Evolutionary conservation across 2,329 filamentous ascomycete species (phyloP).

Genomic region (Trichophyton rubrum): DNA sequence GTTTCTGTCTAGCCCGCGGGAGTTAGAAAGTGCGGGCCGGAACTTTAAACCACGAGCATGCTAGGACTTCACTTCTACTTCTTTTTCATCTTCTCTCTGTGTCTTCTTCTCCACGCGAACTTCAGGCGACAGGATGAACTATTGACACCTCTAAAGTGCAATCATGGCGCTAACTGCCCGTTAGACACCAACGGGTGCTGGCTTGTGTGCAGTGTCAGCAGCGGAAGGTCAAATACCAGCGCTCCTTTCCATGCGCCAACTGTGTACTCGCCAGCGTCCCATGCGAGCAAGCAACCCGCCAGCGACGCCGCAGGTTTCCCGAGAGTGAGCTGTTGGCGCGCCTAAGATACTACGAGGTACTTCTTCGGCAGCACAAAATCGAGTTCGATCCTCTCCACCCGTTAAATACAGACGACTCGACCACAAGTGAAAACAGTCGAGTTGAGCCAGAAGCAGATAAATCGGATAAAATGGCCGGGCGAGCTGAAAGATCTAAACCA

Average conservation of each 20-base stretch:
- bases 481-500: neutral
- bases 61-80: too few relatives aligned
- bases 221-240: conserved; percentile 63
- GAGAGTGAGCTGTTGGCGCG: neutral
- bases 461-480: neutral
- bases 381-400: neutral
- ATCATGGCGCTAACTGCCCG: neutral
- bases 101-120: neutral
- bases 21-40: neutral
- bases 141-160: too few relatives aligned
- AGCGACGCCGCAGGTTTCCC: conserved; percentile 4
- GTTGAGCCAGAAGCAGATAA: neutral
- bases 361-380: neutral
- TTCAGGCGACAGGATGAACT: neutral
- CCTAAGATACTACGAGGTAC: conserved; percentile 3
- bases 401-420: too few relatives aligned
- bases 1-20: neutral
- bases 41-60: neutral
- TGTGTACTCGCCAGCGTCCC: conserved; percentile 52
- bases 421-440: too few relatives aligned
- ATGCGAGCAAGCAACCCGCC: conserved; percentile 39
- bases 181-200: too few relatives aligned
- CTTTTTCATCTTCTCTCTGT: too few relatives aligned
- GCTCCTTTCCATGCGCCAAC: conserved; percentile 57
- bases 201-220: conserved; percentile 62